phyloP scores from a whole-genome alignment of 768 basidiomycete species.

The Nidularia sp. region DNA sequence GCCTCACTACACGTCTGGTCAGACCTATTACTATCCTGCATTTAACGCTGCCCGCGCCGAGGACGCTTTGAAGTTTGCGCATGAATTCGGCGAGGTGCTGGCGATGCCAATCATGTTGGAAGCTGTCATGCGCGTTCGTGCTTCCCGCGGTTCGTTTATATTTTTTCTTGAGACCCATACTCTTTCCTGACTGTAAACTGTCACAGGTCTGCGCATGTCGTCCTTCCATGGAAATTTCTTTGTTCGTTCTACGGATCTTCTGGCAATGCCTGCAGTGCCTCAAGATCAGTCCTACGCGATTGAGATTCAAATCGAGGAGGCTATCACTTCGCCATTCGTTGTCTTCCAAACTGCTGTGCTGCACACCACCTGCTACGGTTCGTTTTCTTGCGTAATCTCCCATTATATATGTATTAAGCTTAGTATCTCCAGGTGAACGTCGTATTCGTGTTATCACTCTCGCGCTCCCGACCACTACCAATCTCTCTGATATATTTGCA shows the following conservation, averaged over 20 bases:
- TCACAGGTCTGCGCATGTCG: conserved; percentile 82
- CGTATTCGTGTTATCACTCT: conserved; percentile 89
- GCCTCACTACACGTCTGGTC: conserved; percentile 96
- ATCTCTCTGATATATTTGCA: conserved; percentile 84
- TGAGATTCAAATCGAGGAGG: conserved; percentile 94
- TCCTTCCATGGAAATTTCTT: conserved; percentile 99
- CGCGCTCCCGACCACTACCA: conserved; percentile 84
- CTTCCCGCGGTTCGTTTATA: conserved; percentile 73
- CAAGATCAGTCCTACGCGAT: conserved; percentile 95
- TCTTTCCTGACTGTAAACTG: too few relatives aligned
- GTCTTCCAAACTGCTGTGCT: conserved; percentile 93
- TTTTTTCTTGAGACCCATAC: not conserved
- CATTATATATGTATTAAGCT: not conserved
- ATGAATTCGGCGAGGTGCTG: conserved; percentile 91
- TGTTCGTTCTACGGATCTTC: conserved; percentile 92
- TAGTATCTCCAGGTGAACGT: conserved; percentile 53
- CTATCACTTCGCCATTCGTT: conserved; percentile 84
- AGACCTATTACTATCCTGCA: conserved; percentile 97
- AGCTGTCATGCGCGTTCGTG: conserved; percentile 96
- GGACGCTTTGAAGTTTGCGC: conserved; percentile 97
- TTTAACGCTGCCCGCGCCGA: conserved; percentile 94
- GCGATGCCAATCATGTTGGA: conserved; percentile 95
- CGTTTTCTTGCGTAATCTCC: conserved; percentile 7
- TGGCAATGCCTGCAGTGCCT: conserved; percentile 96
- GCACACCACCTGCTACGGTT: conserved; percentile 90